Evolutionary conservation across 371 early-diverging fungal species (phyloP), one percentile per base, ranked within the genome.

Genomic region (Nematocida sp.): DNA sequence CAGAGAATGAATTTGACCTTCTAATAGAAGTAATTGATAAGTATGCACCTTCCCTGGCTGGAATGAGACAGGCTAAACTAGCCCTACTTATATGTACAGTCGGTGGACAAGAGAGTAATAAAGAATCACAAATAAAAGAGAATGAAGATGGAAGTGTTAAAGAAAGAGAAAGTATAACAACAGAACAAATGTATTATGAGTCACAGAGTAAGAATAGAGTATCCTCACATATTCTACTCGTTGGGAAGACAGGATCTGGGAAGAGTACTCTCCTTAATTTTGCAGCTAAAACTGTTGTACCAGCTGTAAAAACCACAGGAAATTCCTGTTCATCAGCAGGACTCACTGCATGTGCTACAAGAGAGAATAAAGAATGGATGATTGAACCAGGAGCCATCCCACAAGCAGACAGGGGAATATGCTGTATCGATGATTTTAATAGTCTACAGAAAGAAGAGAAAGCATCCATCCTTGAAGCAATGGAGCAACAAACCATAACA

Each of bases 391-490:
- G 99, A 89, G 99, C 99, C 0, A 88, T 99, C 57, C 97, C 97
- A 1, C 89, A 97, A 74, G 92, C 93, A 86, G 98, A 99, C 86
- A 94, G 93, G 72, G 98, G 98, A 76, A 88, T 99, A 3, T 99
- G 99, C 87, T 96, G 96, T 88, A 98, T 99, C 84, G 99, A 99
- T 89, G 98, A 96, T 88, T 98, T 98, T 89, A 95, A 74, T 55
- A 70, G 54, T 20, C 72, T 87, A 13, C 78, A 72, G 47, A 69
- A 84, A 46, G 84, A 83, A 75, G 88, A 87, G 46, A 86, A 85
- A 50, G 66, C 84, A 20, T 86, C 86, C 33, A 74, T 87, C 11
- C 67, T 87, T 25, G 88, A 87, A 69, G 84, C 86, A 20, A 87
- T 87, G 88, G 88, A 87, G 71, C 88, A 87, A 66, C 88, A 87